Conservation (phyloP, 345 rosid genomes). For the Salix arbutifolia region DNA sequence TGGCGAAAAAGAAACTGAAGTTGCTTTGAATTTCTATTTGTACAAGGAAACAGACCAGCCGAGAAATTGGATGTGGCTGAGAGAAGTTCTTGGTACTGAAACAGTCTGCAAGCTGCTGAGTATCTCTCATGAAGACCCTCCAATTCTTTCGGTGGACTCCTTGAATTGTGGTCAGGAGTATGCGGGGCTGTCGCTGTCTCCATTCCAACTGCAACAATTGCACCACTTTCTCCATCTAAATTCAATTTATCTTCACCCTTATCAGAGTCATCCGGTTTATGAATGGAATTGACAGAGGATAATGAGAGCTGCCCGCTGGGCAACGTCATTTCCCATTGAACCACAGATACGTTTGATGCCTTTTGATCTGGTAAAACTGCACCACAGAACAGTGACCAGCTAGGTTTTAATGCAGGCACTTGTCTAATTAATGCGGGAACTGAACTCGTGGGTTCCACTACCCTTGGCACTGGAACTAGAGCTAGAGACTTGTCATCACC, state of each 20-base stretch:
- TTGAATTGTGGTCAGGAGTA: constrained; percentile 30
- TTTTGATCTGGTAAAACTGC: constrained; percentile 28
- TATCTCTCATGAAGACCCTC: constrained; percentile 29
- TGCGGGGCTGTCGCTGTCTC: constrained; percentile 24
- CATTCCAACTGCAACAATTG: constrained; percentile 41
- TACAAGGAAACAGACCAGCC: constrained; percentile 45
- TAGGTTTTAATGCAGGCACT: constrained; percentile 59
- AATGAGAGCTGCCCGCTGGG: constrained; percentile 19
- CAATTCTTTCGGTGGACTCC: constrained; percentile 19
- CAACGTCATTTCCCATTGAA: constrained; percentile 13
- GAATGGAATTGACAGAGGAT: constrained; percentile 5
- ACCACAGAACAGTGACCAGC: constrained; percentile 82
- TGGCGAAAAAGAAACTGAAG: neutral
- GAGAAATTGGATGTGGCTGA: constrained; percentile 59
- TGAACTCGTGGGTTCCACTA: constrained; percentile 38
- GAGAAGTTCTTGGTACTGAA: constrained; percentile 45
- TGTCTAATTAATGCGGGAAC: constrained; percentile 37
- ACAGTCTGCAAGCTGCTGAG: constrained; percentile 32
- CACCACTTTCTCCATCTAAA: constrained; percentile 36
- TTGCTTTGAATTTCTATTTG: neutral
- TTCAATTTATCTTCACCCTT: neutral
- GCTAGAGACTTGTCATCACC: constrained; percentile 46
- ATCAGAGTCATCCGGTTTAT: constrained; percentile 1
- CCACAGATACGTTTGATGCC: constrained; percentile 32
- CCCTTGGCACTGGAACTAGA: constrained; percentile 44